Evolutionary conservation across 768 basidiomycete genomes (phyloP), one percentile per base, ranked within the genome.

Genomic region (Boletales sp.): DNA sequence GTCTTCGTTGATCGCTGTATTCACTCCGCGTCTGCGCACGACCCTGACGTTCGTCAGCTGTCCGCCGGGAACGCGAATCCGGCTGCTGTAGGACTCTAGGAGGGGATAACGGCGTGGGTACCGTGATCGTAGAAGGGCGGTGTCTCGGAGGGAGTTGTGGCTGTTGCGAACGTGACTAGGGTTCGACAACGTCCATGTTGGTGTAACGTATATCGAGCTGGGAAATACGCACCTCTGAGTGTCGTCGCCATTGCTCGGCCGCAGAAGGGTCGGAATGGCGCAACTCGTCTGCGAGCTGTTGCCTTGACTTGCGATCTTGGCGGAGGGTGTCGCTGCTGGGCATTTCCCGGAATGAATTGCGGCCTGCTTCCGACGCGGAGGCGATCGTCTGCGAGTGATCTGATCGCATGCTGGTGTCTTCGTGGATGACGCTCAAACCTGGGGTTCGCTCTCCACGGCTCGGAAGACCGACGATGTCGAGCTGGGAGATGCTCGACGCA

Each of bases 221-320:
- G 7, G 7, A 15, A 34, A 37, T 61, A 19, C 51, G 6, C 5
- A 27, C 43, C 2, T 54, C 56, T 34, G 57, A 48, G 18, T 60
- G 52, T 21, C 47, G 59, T 41, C 71, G 50, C 70, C 69, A 72
- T n/a, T 57, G 52, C 24, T 69, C 69, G 3, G 60, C 43, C 44
- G 56, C 53, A 4, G 61, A 49, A 30, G 70, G 67, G 46, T 71
- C 51, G 9, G 70, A 71, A 47, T 71, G 66, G 34, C 69, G 58
- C 27, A 72, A 41, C n/a, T 64, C 65, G 17, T 71, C 71, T 17
- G 69, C 69, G 9, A 71, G 47, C 15, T 53, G 48, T 13, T 71
- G 69, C 7, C 62, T 71, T 24, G 57, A 30, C 39, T 40, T 54
- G 41, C 52, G 51, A 8, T 63, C 58, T 13, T 45, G 56, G 10